A percentile compares a stretch with the other conserved stretches of the same genome.
phyloP scores from a whole-genome alignment of 2,329 filamentous ascomycete genomes.

The Coniochaeta sp. region DNA sequence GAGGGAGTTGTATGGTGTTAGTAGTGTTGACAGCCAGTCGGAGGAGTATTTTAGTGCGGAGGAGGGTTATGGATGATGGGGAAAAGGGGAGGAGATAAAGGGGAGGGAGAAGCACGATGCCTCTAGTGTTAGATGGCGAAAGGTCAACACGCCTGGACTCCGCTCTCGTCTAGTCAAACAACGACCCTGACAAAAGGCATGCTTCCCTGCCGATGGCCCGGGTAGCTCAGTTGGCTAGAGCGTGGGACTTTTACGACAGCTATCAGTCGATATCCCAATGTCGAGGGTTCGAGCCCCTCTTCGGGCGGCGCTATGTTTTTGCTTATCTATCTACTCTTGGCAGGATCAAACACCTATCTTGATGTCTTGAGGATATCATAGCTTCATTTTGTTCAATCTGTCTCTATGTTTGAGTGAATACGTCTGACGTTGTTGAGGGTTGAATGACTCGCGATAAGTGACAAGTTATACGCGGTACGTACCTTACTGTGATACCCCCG shows the following conservation, averaged over 20 bases:
- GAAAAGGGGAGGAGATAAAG: not conserved
- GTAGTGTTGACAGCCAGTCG: not conserved
- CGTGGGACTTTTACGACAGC: slow-evolving; percentile 2
- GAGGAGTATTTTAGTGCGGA: slow-evolving; percentile 2
- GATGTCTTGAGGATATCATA: not conserved
- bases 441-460: not conserved
- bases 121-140: no score
- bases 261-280: not conserved
- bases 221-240: slow-evolving; percentile 4
- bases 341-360: not conserved
- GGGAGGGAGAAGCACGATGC: no score
- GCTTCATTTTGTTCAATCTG: not conserved
- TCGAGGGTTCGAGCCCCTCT: slow-evolving; percentile 3
- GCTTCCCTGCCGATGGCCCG: not conserved
- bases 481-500: no score
- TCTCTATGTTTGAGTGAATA: not conserved
- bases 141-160: not conserved
- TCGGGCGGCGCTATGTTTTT: not conserved
- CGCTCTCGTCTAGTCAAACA: not conserved
- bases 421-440: no score
- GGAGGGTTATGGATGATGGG: not conserved
- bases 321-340: not conserved
- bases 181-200: not conserved
- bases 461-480: no score
- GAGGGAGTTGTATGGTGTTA: not conserved